A percentile compares a stretch with the other conserved stretches of the same genome.
Conservation (phyloP, 2,329 filamentous ascomycete genomes). For the Fusarium falciforme region DNA sequence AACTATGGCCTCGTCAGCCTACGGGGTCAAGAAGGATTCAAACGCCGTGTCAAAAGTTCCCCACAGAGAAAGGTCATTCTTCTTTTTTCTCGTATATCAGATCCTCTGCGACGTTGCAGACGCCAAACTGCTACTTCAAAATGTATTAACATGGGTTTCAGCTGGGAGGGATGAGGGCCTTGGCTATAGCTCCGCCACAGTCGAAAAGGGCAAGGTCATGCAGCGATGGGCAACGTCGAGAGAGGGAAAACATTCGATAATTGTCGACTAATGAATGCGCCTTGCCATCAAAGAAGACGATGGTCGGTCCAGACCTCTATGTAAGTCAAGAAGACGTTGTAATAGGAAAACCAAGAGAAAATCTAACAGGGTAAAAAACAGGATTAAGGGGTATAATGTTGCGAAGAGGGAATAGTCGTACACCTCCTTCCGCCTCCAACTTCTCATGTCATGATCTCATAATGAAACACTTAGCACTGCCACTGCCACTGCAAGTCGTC, state of each 20-base stretch:
- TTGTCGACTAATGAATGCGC: constrained; percentile 11
- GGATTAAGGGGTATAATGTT: constrained; percentile 34
- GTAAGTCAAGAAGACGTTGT: constrained; percentile 16
- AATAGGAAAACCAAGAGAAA: neutral
- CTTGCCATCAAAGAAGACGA: constrained; percentile 6
- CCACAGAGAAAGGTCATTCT: neutral
- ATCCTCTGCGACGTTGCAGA: neutral
- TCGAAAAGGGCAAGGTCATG: constrained; percentile 22
- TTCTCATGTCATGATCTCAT: constrained; percentile 31
- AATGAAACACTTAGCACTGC: constrained; percentile 29
- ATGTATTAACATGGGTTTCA: constrained; percentile 2
- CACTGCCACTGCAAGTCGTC: constrained; percentile 11
- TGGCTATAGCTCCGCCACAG: constrained; percentile 31
- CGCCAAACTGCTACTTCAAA: neutral
- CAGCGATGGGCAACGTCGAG: neutral
- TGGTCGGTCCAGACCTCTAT: constrained; percentile 19
- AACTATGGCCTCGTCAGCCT: neutral
- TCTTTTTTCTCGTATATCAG: neutral
- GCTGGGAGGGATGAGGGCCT: neutral
- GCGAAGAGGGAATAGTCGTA: constrained; percentile 18
- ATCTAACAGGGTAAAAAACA: constrained; percentile 14
- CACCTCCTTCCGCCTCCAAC: constrained; percentile 8
- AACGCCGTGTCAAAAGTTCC: neutral
- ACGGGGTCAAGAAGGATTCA: neutral
- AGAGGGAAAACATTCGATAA: constrained; percentile 31